phyloP scores from a whole-genome alignment of 495 filamentous ascomycete species.

The Collariella sp. region DNA sequence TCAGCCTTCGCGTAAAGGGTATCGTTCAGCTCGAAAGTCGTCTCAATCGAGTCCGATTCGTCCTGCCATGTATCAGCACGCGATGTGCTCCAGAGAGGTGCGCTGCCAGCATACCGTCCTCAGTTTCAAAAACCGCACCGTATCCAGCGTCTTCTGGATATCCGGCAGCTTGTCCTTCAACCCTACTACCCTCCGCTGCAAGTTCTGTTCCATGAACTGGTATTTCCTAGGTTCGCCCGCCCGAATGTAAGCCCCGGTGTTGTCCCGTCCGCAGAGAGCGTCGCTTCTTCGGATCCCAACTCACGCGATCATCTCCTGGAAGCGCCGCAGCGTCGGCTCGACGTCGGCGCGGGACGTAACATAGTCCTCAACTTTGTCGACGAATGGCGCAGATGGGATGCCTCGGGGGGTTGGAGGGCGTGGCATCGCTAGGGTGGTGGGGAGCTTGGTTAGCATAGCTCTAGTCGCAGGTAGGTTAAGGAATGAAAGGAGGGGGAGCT shows the following conservation, averaged over 20 bases:
- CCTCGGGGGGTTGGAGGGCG: conserved; percentile 79
- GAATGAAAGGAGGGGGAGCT: background rate
- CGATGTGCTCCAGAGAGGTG: background rate
- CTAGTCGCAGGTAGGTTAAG: background rate
- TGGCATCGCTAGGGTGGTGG: conserved; percentile 26
- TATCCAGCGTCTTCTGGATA: conserved; percentile 95
- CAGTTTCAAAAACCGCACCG: conserved; percentile 70
- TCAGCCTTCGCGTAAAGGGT: conserved; percentile 85
- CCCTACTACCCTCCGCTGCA: conserved; percentile 68
- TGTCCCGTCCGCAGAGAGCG: background rate
- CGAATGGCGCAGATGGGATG: conserved; percentile 90
- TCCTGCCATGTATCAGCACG: conserved; percentile 18
- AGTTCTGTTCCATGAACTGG: conserved; percentile 98
- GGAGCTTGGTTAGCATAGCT: background rate
- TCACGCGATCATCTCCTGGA: conserved; percentile 98
- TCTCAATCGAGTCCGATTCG: conserved; percentile 62
- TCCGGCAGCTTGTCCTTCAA: conserved; percentile 94
- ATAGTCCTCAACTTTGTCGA: conserved; percentile 94
- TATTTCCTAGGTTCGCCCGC: conserved; percentile 65
- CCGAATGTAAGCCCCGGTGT: background rate
- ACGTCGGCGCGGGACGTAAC: conserved; percentile 79
- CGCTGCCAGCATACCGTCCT: conserved; percentile 43
- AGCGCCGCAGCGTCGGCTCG: conserved; percentile 78
- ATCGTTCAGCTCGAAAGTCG: conserved; percentile 93
- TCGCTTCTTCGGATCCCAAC: conserved; percentile 17